Evolutionary conservation across 805 yeast species (phyloP), one percentile per base, ranked within the genome.

Genomic region (Cyberlindnera mycetangii): DNA sequence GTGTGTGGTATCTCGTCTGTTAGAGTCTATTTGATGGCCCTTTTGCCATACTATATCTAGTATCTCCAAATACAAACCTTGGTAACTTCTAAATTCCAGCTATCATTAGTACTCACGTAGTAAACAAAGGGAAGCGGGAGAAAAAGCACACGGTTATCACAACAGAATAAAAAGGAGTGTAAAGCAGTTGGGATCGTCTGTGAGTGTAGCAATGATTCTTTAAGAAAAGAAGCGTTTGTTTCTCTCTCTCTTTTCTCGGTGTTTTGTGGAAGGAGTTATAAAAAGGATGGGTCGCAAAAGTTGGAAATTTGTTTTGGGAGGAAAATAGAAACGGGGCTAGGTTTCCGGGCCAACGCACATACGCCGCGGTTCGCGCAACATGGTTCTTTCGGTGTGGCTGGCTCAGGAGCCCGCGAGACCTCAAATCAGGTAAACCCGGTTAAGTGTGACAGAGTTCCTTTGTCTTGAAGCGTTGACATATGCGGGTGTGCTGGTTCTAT

Each of bases 151-250:
- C 45, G 45, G 36, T 36, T n/a, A 37, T 32, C 41, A 37, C 39
- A 32, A 43, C 39, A 28, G 28, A 25, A 18, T n/a, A n/a, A n/a
- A 44, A 44, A 44, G 47, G 47, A 44, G 43, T 39, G 47, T 37
- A 44, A 43, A 37, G 34, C 22, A 44, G 47, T 44, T 44, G 47
- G 47, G 16, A 25, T 39, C 17, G n/a, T n/a, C n/a, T n/a, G n/a
- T n/a, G n/a, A n/a, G n/a, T n/a, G n/a, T n/a, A n/a, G n/a, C n/a
- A n/a, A n/a, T n/a, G n/a, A n/a, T n/a, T n/a, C n/a, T n/a, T n/a
- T n/a, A n/a, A n/a, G n/a, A n/a, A n/a, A n/a, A n/a, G n/a, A n/a
- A n/a, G n/a, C n/a, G n/a, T n/a, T n/a, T n/a, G n/a, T n/a, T n/a
- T n/a, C n/a, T n/a, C n/a, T n/a, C n/a, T n/a, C n/a, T n/a, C n/a